Percentiles rank a stretch among this genome's conserved stretches.
Evolutionary conservation across 305 asterid species (phyloP).

Genomic region (Striga hermonthica): DNA sequence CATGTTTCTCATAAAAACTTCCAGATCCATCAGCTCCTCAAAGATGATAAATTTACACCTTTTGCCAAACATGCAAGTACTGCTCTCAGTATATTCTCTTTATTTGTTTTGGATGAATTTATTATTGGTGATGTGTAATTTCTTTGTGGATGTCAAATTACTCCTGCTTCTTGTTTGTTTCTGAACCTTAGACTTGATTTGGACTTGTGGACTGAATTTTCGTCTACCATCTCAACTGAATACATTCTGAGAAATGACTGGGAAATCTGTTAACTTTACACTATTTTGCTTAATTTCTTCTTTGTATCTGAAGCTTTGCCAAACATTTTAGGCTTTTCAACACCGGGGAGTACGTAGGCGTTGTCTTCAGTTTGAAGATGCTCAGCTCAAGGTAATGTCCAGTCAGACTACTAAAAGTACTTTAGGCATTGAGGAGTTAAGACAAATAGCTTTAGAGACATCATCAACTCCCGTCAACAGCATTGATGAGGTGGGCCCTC

Average conservation of each 20-base stretch:
- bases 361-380: slow-evolving; percentile 70
- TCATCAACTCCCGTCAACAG: slow-evolving; percentile 34
- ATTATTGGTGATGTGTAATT: slow-evolving; percentile 16
- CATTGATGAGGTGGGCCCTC: slow-evolving; percentile 35
- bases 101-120: background rate
- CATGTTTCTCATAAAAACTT: background rate
- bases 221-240: background rate
- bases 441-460: slow-evolving; percentile 35
- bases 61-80: slow-evolving; percentile 9
- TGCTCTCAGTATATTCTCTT: slow-evolving; percentile 1
- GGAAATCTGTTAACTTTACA: background rate
- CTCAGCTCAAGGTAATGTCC: slow-evolving; percentile 33
- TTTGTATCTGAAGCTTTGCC: slow-evolving; percentile 22
- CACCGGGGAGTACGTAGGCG: slow-evolving; percentile 52
- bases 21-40: background rate
- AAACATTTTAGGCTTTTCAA: slow-evolving; percentile 45
- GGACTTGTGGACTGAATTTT: background rate
- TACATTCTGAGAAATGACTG: slow-evolving; percentile 15
- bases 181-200: slow-evolving; percentile 20
- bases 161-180: slow-evolving; percentile 15
- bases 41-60: slow-evolving; percentile 4
- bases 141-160: background rate
- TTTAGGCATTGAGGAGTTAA: slow-evolving; percentile 39
- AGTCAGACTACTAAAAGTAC: slow-evolving; percentile 32
- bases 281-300: too few relatives aligned